Base-by-base conservation (phyloP, 495 filamentous ascomycete species). In the Hypoxylon lienhwacheense region DNA sequence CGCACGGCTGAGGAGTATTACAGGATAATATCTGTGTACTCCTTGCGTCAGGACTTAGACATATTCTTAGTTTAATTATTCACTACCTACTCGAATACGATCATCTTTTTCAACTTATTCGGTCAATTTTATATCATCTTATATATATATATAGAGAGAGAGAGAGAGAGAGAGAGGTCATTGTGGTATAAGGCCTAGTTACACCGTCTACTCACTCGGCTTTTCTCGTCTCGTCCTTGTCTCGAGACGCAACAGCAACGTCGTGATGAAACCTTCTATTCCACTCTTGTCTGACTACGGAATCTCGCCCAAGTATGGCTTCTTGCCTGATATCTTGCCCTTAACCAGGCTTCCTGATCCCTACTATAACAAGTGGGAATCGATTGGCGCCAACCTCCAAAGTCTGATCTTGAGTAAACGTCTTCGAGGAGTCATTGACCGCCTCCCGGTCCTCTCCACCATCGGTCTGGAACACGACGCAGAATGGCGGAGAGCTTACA, bases 291-390 rank as follows among this genome's bases (percentile, higher is more conserved):
- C 80, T 63, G 87, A 96, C 66, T 97, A 96, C 73, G 90, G 86
- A 68, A 85, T 98, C 69, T 95, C 91, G 47, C 79, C 85, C 32
- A 77, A 84, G 36, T 77, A 89, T 76, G 93, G 93, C 54, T 99
- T 99, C 73, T 86, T 99, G 31, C 89, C 93, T 0, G 70, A 85
- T 20, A 83, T 89, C 55, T 72, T 85, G n/a, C 95, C 93, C 24
- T 75, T 97, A 49, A 82, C 87, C 43, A 66, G 79, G 43, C 81
- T 97, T 25, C 88, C 91, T 8, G 85, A 96, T 62, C 81, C 85
- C 0, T 97, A 96, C 77, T 99, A 97, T 70, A 81, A 84, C 59
- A 87, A 88, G 60, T 99, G 93, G 93, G 93, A 99, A 72, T 76
- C 82, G 48, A 78, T 96, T 20, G 80, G 83, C 15, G 77, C 81